These are phyloP conservation scores for Alternaria novae-zelandiae DNA, from an alignment of 2,329 filamentous ascomycete genomes.

Conservation along the genomic window DNA sequence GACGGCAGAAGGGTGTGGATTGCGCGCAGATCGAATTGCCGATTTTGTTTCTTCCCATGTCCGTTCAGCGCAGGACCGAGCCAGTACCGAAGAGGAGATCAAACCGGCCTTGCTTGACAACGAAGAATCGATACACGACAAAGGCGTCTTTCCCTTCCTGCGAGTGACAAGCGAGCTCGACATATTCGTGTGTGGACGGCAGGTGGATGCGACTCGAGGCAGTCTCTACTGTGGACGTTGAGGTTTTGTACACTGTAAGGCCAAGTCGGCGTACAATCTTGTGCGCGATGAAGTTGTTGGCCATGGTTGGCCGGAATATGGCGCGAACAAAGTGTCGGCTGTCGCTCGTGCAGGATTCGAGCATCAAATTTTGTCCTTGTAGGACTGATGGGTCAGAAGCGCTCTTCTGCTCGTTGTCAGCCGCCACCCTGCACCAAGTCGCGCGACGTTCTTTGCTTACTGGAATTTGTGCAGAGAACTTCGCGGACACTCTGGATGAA, in stretches of 20 bases:
- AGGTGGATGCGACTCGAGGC: background rate
- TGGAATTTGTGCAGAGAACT: no score
- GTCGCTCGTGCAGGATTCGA: background rate
- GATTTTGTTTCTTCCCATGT: background rate
- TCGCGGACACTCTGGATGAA: no score
- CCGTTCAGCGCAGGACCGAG: background rate
- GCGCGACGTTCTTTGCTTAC: no score
- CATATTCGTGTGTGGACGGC: background rate
- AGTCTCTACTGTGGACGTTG: background rate
- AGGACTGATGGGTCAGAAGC: background rate
- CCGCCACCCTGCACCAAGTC: no score
- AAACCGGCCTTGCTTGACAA: conserved; percentile 5
- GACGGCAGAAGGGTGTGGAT: background rate
- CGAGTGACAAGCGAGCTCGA: background rate
- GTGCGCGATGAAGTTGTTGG: background rate
- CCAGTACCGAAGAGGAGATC: conserved; percentile 5
- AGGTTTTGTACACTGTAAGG: background rate
- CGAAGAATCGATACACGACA: conserved; percentile 1
- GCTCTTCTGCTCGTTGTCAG: background rate
- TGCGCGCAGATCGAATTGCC: background rate
- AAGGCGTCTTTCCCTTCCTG: background rate
- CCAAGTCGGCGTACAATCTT: background rate
- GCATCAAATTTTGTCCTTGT: background rate
- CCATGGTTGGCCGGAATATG: no score
- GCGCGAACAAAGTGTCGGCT: background rate